Evolutionary conservation across 2,329 filamentous ascomycete species (phyloP).

Genomic region (Apiospora sp.): DNA sequence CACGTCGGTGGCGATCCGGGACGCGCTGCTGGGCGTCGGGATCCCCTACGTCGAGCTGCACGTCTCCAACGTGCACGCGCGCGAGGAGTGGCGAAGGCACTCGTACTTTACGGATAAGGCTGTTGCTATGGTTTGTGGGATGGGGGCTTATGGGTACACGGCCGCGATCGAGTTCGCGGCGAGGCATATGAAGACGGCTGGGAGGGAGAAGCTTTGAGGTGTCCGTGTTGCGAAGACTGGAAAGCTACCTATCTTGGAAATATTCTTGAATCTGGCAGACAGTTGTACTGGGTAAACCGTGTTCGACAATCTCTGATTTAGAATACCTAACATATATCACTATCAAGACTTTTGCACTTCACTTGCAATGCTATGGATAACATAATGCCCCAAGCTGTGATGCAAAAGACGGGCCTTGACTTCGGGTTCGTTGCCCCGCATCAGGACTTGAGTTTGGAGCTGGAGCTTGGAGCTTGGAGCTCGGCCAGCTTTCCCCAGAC

Average conservation of each 20-base stretch:
- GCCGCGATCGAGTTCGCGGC: constrained; percentile 64
- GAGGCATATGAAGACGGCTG: constrained; percentile 52
- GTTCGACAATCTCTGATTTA: no score
- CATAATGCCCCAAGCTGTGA: not conserved
- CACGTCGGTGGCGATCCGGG: constrained; percentile 78
- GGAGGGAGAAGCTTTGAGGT: constrained; percentile 36
- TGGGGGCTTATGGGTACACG: constrained; percentile 69
- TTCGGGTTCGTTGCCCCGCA: constrained; percentile 2
- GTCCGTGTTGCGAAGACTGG: not conserved
- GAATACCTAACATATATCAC: no score
- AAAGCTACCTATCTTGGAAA: not conserved
- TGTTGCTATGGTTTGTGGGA: constrained; percentile 73
- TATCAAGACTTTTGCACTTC: not conserved
- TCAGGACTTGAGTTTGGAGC: not conserved
- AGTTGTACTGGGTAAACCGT: not conserved
- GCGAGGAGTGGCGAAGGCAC: constrained; percentile 73
- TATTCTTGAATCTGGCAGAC: not conserved
- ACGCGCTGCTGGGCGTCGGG: constrained; percentile 72
- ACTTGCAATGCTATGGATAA: not conserved
- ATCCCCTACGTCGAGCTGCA: constrained; percentile 84
- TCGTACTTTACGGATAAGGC: constrained; percentile 82
- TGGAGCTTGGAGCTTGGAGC: no score
- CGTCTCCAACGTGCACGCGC: constrained; percentile 75
- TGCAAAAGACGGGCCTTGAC: not conserved
- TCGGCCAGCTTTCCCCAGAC: constrained; percentile 8